Conservation (phyloP, 139 green algal genomes). For the Pleodorina starrii region DNA sequence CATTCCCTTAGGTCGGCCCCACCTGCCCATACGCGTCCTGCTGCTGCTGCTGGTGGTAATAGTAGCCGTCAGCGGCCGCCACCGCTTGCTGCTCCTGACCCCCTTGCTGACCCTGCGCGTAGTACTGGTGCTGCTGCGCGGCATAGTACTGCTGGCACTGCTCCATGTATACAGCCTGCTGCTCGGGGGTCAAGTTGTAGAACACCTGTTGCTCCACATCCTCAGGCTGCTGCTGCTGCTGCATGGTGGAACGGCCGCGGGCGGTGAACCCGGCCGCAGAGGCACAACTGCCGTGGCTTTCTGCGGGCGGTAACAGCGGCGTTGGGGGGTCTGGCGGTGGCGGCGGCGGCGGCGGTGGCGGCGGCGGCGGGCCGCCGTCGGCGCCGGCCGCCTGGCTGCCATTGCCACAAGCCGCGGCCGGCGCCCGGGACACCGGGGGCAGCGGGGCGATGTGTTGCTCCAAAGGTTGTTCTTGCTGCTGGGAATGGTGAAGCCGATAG, state of each 20-base stretch:
- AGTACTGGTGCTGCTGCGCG: constrained; percentile 58
- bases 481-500: too few relatives aligned
- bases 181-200: constrained; percentile 53
- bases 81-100: constrained; percentile 41
- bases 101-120: constrained; percentile 46
- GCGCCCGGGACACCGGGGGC: too few relatives aligned
- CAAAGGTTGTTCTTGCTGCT: too few relatives aligned
- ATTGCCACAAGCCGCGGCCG: too few relatives aligned
- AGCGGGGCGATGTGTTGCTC: too few relatives aligned
- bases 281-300: background rate
- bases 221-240: background rate
- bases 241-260: too few relatives aligned
- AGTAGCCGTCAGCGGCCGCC: background rate
- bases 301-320: background rate
- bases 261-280: background rate
- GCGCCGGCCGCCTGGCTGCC: too few relatives aligned
- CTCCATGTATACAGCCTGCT: constrained; percentile 67
- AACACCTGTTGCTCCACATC: constrained; percentile 32
- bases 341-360: background rate
- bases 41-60: constrained; percentile 17
- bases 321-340: background rate
- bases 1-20: too few relatives aligned
- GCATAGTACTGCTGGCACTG: constrained; percentile 66
- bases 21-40: constrained; percentile 34
- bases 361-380: background rate